Base-by-base conservation (phyloP, 352 stramenopile genomes). In the Phytophthora tentaculata region DNA sequence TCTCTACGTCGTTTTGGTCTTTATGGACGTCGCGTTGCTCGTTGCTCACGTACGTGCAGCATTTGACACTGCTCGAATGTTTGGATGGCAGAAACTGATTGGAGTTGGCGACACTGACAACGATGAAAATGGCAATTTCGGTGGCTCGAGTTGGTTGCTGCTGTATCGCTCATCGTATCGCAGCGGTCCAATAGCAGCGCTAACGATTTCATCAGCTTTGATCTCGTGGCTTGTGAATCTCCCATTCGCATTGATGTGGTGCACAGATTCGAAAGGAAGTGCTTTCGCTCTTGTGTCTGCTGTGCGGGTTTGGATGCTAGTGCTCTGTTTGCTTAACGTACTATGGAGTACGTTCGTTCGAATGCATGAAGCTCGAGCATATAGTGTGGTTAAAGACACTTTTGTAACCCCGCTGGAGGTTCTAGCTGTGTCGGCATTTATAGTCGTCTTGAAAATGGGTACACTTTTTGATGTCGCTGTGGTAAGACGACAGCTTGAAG, bases 141-240 rank as follows among this genome's bases (percentile, higher is more conserved):
- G 24, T 22, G 56, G 76, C 35, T 74, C 75, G 62, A 82, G 55
- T n/a, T 87, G 74, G 76, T 69, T 73, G 5, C 28, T 83, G 43
- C 56, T 90, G 17, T 88, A 85, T 47, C 69, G 81, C 9, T 89
- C 84, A 4, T 56, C 88, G 23, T 88, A 87, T 52, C 80, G 75
- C 20, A 90, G 81, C 19, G 49, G 55, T 0, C 51, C 52, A 0
- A 77, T 89, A 35, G 57, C 78, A 5, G 12, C 63, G 26, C 73
- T 89, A 51, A 86, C 80, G 10, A 55, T 84, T 0, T 13, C 86
- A 5, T 88, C 80, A 0, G 65, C 61, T 8, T 14, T 81, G 12
- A 67, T 86, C 3, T 92, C 81, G 20, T 90, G 84, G 84, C 55
- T 81, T 19, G 63, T 82, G 5, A 67, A 73, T 28, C 56, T 88